Evolutionary conservation across 768 basidiomycete genomes (phyloP).

Genomic region (Russula olivacea): DNA sequence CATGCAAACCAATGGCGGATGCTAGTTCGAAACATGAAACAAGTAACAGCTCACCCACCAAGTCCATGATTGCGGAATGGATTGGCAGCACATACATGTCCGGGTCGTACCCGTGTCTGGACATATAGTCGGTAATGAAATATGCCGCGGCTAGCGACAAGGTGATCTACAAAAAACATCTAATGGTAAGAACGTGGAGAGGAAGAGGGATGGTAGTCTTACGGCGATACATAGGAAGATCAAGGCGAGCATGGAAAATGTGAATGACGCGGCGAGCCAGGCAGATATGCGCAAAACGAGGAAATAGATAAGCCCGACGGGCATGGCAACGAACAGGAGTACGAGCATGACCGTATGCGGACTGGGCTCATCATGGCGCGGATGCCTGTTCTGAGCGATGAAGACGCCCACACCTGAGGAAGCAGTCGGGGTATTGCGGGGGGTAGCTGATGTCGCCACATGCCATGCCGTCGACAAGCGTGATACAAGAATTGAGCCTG

Average conservation of each 20-base stretch:
- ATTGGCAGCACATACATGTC: conserved; percentile 93
- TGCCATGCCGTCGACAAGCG: conserved; percentile 88
- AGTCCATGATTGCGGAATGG: conserved; percentile 83
- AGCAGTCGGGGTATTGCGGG: conserved; percentile 22
- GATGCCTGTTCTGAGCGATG: conserved; percentile 16
- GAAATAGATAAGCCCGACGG: conserved; percentile 74
- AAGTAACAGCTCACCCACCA: conserved; percentile 74
- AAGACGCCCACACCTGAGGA: conserved; percentile 9
- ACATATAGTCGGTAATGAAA: conserved; percentile 65
- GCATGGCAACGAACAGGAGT: conserved; percentile 70
- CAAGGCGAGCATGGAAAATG: conserved; percentile 64
- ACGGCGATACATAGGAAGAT: conserved; percentile 74
- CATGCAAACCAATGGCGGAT: conserved; percentile 37
- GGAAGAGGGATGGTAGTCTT: conserved; percentile 31
- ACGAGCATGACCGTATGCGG: conserved; percentile 56
- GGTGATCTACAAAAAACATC: conserved; percentile 45
- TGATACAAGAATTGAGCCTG: conserved; percentile 88
- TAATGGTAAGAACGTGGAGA: background rate
- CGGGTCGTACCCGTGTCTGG: conserved; percentile 74
- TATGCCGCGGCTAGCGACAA: conserved; percentile 65
- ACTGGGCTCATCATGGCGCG: conserved; percentile 28
- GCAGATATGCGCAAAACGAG: conserved; percentile 55
- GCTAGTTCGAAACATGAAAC: conserved; percentile 71
- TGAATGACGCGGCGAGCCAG: conserved; percentile 68
- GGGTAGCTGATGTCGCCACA: conserved; percentile 38